Base-by-base conservation (phyloP, 2,329 filamentous ascomycete species). In the Fusarium napiforme region DNA sequence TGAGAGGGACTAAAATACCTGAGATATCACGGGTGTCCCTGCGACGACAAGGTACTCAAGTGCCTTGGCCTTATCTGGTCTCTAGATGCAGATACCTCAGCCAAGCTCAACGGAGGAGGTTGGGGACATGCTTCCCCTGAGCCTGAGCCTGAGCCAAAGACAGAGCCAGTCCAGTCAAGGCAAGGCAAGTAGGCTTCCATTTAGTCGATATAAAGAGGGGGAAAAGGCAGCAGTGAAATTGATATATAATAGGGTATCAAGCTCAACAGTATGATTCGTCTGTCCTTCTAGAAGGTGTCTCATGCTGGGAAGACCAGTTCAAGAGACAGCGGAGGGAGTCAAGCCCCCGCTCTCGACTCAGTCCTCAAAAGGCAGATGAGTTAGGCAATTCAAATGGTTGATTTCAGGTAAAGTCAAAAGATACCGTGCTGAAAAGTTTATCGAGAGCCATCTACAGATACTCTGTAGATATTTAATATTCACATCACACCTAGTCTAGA, bases 91-190 rank as follows among this genome's bases (percentile, higher is more conserved):
- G 40, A 26, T 52, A 73, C 71, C 21, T 55, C 26, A 12, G 21
- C 37, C 45, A 30, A 15, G 23, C 45, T 45, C 19, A 52, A 46
- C 28, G 45, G 37, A 60, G 40, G 70, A 57, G 70, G 57, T 67
- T 66, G 71, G 66, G 60, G 43, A 42, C 61, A 60, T 43, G 57
- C 57, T 60, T 63, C 70, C 60, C 70, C 71, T 71, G 66, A 53
- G 50, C 28, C 46, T 71, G 66, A 53, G 49, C 28, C 46, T 16
- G 50, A 18, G 34, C 34, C 16, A 37, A 37, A 37, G 36, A 18
- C 36, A 37, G 36, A 37, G 28, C 55, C 55, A 45, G 36, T 60
- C 28, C n/a, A 28, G 30, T 23, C 21, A 19, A 28, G 47, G 9
- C 23, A 32, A n/a, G 10, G 30, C 8, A 30, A 30, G 47, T 36